Conservation (phyloP, 1,284 basidiomycete genomes). For the Cryptococcus maquisensis region DNA sequence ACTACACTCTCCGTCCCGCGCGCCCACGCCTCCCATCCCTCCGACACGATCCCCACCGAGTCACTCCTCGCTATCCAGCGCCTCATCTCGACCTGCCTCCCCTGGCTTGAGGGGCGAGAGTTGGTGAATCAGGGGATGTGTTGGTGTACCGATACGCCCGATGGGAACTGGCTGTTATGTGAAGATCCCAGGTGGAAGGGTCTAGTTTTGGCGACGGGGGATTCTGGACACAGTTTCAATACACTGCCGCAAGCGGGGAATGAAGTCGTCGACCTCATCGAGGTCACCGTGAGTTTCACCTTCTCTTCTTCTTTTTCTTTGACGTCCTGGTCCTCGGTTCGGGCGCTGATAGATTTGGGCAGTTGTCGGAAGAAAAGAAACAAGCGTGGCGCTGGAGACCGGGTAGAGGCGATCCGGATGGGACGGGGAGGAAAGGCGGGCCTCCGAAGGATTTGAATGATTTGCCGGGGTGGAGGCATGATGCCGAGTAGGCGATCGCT, state of each 20-base stretch:
- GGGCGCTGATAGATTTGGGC: too few relatives aligned
- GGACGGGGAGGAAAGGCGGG: slow-evolving; percentile 8
- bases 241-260: slow-evolving; percentile 49
- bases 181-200: slow-evolving; percentile 35
- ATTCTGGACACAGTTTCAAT: slow-evolving; percentile 38
- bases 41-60: slow-evolving; percentile 38
- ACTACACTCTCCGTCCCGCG: slow-evolving; percentile 37
- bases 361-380: slow-evolving; percentile 26
- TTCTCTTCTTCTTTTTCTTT: background rate
- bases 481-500: background rate
- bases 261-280: slow-evolving; percentile 44
- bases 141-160: slow-evolving; percentile 44
- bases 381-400: slow-evolving; percentile 37
- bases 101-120: slow-evolving; percentile 24
- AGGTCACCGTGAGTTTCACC: slow-evolving; percentile 22
- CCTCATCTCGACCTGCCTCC: slow-evolving; percentile 33
- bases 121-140: slow-evolving; percentile 39
- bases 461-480: slow-evolving; percentile 33
- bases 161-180: slow-evolving; percentile 33
- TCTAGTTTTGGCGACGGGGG: slow-evolving; percentile 37
- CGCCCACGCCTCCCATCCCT: slow-evolving; percentile 40
- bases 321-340: too few relatives aligned
- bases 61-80: slow-evolving; percentile 18
- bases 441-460: slow-evolving; percentile 30
- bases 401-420: slow-evolving; percentile 21